A percentile compares a stretch with the other conserved stretches of the same genome.
phyloP scores from a whole-genome alignment of 257 asterid genomes.

The Coffea canephora region DNA sequence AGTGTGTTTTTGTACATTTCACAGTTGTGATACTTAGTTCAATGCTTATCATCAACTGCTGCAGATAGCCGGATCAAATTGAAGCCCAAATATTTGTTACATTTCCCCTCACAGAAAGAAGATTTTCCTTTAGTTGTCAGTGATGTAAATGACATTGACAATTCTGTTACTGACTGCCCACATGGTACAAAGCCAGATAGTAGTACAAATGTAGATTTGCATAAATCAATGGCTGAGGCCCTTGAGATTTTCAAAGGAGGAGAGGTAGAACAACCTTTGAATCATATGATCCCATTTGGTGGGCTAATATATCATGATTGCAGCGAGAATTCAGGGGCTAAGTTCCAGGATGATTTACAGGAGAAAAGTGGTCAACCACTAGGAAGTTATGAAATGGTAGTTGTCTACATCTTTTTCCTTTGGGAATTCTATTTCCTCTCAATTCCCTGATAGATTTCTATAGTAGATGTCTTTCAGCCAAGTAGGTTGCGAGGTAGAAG shows the following conservation, averaged over 20 bases:
- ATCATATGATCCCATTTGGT: constrained; percentile 33
- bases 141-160: constrained; percentile 30
- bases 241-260: constrained; percentile 33
- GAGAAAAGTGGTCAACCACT: constrained; percentile 36
- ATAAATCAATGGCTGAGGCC: constrained; percentile 28
- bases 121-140: constrained; percentile 32
- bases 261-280: constrained; percentile 30
- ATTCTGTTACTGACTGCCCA: constrained; percentile 27
- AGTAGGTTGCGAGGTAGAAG: constrained; percentile 31
- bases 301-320: constrained; percentile 28
- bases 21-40: constrained; percentile 7
- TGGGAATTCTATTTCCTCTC: constrained; percentile 7
- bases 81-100: constrained; percentile 49
- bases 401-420: constrained; percentile 22
- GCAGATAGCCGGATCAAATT: constrained; percentile 53
- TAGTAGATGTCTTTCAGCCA: constrained; percentile 27
- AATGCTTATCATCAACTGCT: constrained; percentile 10
- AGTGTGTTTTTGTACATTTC: neutral
- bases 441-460: constrained; percentile 14
- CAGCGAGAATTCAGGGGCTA: constrained; percentile 61
- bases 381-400: constrained; percentile 49
- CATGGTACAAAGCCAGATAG: constrained; percentile 29
- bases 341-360: constrained; percentile 55
- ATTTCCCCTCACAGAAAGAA: constrained; percentile 35
- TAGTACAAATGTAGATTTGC: constrained; percentile 30